Base-by-base conservation (phyloP, 129 eudicot species). In the Centaurea solstitialis region DNA sequence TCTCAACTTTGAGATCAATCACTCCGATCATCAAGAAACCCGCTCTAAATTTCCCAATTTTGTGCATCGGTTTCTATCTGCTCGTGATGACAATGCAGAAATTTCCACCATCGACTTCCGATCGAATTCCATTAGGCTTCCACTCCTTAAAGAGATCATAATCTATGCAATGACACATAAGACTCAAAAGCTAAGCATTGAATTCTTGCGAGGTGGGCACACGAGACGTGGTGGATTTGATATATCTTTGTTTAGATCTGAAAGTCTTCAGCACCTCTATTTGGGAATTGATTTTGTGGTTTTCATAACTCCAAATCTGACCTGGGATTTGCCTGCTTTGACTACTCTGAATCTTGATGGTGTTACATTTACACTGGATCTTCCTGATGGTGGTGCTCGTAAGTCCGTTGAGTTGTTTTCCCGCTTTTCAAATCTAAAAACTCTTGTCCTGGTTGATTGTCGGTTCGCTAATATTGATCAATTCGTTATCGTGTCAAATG, bases 191-290 rank as follows among this genome's bases (percentile, higher is more conserved):
- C 39, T 79, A 79, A 35, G 57, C 39, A 70, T 79, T 79, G 41
- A 79, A 33, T 79, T 33, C 76, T 53, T 22, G 37, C 53, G 70
- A 33, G 23, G 13, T 50, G 70, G 59, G 24, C 70, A 9, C 72
- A 79, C 82, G 71, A 53, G 82, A 21, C 82, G 76, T 33, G 82
- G 82, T 20, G 61, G 59, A 20, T 35, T 79, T 6, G 82, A 70
- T 23, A 13, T 24, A 40, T 77, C 81, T 66, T 65, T 77, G 12
- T 67, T 77, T 41, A 66, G 64, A 77, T 79, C 82, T 70, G 26
- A 23, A 18, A 70, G 20, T 79, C 76, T 79, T 70, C 24, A 79
- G 53, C 38, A 53, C 21, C 76, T 79, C 6, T 20, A 11, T 53
- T 23, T 79, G 39, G 53, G 38, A 13, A 71, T 79, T 5, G 61